Base-by-base conservation (phyloP, 257 asterid genomes). In the Orobanche coerulescens region DNA sequence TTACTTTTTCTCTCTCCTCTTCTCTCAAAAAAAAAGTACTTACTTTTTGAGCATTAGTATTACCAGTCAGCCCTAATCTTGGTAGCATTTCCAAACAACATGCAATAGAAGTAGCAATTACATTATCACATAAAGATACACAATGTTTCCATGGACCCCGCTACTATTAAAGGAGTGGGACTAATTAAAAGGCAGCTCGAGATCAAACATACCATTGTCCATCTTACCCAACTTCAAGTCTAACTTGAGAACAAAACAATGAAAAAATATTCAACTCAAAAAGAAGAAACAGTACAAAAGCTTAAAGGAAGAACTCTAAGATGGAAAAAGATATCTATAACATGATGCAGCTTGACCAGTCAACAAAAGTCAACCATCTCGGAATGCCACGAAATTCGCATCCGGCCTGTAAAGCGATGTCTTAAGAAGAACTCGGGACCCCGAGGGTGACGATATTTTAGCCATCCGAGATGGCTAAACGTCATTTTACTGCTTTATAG, bases 71-170 rank as follows among this genome's bases (percentile, higher is more conserved):
- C 43, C 43, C 23, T 34, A n/a, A 57, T 22, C 36, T 19, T 26
- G 16, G 39, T 28, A 57, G 58, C 0, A 24, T 51, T 67, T 36
- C 66, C 30, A 42, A 62, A n/a, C n/a, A n/a, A 61, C 53, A 30
- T 26, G 15, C 68, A 22, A 64, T 30, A 49, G 37, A 68, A 64
- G 52, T 56, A 72, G 48, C 26, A n/a, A n/a, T n/a, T n/a, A n/a
- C n/a, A n/a, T n/a, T 24, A 49, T 42, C 51, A 33, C 42, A 51
- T 42, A 37, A 46, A 12, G 31, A 18, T 18, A 36, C 9, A 63
- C n/a, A n/a, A n/a, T n/a, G n/a, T n/a, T n/a, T 42, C n/a, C n/a
- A n/a, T n/a, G n/a, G n/a, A 37, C 26, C 52, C n/a, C 12, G n/a
- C n/a, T n/a, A n/a, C n/a, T n/a, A 15, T 19, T 46, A 7, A 58